Conservation (phyloP, 2,329 filamentous ascomycete species). For the Alternaria atra region DNA sequence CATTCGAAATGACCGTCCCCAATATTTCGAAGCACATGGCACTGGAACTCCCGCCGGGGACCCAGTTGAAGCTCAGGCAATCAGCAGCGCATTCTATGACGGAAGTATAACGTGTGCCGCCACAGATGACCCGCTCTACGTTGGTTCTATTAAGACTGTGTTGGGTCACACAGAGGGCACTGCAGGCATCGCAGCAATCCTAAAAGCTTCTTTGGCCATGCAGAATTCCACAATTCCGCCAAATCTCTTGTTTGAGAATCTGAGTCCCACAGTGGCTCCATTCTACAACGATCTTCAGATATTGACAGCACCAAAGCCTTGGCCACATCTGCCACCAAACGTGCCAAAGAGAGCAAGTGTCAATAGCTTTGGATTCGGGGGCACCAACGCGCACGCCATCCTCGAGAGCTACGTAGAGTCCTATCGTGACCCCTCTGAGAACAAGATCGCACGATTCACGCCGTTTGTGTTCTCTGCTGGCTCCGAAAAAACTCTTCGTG, state of each 20-base stretch:
- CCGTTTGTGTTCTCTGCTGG: conserved; percentile 7
- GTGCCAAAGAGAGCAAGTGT: conserved; percentile 27
- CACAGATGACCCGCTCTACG: conserved; percentile 19
- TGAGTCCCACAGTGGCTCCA: conserved; percentile 43
- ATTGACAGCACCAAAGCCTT: too few species aligned
- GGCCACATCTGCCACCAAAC: conserved; percentile 18
- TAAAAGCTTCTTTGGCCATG: conserved; percentile 49
- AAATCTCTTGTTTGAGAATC: conserved; percentile 45
- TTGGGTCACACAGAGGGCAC: conserved; percentile 55
- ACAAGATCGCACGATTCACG: too few species aligned
- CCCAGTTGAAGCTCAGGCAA: conserved; percentile 31
- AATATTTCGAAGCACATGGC: conserved; percentile 41
- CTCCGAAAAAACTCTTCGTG: not conserved
- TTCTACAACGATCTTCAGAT: conserved; percentile 25
- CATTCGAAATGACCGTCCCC: conserved; percentile 20
- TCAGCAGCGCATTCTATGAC: conserved; percentile 19
- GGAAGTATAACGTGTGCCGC: too few species aligned
- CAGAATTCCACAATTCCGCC: conserved; percentile 39
- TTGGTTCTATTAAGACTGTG: conserved; percentile 49
- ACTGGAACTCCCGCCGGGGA: conserved; percentile 40
- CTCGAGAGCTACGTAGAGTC: conserved; percentile 33
- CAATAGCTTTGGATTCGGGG: conserved; percentile 40
- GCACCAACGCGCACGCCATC: conserved; percentile 41
- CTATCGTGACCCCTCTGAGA: too few species aligned
- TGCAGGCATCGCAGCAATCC: conserved; percentile 49